Conservation (phyloP, 306 rosid species). For the Echinosophora koreensis region DNA sequence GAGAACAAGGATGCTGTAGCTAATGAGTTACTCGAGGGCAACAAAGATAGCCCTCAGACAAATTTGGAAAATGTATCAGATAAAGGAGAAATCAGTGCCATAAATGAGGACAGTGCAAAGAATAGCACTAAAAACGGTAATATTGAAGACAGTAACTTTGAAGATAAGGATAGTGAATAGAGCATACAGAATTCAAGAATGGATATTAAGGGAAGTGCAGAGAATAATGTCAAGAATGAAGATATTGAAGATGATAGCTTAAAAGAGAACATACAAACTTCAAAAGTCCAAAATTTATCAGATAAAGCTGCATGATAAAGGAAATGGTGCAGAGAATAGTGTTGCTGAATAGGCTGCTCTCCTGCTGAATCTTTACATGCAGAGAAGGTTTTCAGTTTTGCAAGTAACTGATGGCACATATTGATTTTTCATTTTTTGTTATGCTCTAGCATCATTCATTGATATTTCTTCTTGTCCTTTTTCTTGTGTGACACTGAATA, state of each 20-base stretch:
- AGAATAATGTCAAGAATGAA: conserved; percentile 36
- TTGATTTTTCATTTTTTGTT: neutral
- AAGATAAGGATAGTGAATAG: conserved; percentile 20
- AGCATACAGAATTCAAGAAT: neutral
- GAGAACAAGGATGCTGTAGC: conserved; percentile 29
- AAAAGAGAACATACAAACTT: neutral
- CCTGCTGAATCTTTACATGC: conserved; percentile 15
- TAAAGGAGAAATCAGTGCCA: conserved; percentile 26
- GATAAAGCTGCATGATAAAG: conserved; percentile 18
- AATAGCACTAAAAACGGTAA: neutral
- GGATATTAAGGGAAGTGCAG: neutral
- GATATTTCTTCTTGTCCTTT: neutral
- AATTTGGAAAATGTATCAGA: neutral
- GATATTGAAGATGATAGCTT: conserved; percentile 30
- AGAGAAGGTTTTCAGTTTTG: conserved; percentile 23
- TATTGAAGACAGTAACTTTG: neutral
- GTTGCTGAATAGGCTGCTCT: neutral
- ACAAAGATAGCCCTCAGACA: conserved; percentile 34
- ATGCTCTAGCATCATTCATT: conserved; percentile 7
- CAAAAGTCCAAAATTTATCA: conserved; percentile 9
- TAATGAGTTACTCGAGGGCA: conserved; percentile 3
- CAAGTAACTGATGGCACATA: neutral
- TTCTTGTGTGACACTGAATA: neutral
- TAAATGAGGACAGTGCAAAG: conserved; percentile 22
- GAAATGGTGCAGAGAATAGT: neutral